Evolutionary conservation across 331 rosid genomes (phyloP).

Genomic region (Spiraea crenata): DNA sequence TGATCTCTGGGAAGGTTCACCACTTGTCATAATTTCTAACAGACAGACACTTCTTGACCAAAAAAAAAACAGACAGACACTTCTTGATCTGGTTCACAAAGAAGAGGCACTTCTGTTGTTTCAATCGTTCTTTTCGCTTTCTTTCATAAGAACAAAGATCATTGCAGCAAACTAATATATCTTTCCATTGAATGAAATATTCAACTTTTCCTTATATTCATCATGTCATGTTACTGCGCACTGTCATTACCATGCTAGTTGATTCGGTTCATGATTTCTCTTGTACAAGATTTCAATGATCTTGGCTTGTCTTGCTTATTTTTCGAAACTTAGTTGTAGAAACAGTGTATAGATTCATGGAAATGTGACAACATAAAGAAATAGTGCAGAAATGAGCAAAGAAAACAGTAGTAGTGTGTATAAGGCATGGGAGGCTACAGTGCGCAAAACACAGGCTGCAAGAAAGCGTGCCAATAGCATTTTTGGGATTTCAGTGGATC

Average conservation of each 20-base stretch:
- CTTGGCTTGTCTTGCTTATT: neutral
- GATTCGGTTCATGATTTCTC: constrained; percentile 17
- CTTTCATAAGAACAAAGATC: constrained; percentile 22
- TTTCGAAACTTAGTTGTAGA: neutral
- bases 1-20: neutral
- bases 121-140: constrained; percentile 25
- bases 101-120: constrained; percentile 26
- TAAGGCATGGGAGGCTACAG: constrained; percentile 90
- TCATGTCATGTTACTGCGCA: constrained; percentile 11
- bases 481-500: constrained; percentile 46
- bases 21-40: constrained; percentile 18
- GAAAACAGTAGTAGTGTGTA: constrained; percentile 60
- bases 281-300: neutral
- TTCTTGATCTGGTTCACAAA: constrained; percentile 21
- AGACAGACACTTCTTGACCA: constrained; percentile 25
- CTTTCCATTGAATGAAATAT: neutral
- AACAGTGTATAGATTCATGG: neutral
- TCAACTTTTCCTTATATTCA: neutral
- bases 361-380: constrained; percentile 8
- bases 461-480: constrained; percentile 79
- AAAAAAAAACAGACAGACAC: constrained; percentile 23
- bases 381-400: constrained; percentile 46
- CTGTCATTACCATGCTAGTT: neutral
- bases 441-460: constrained; percentile 72
- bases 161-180: neutral